phyloP scores from a whole-genome alignment of 352 stramenopile species.

The Plasmopara viticola region DNA sequence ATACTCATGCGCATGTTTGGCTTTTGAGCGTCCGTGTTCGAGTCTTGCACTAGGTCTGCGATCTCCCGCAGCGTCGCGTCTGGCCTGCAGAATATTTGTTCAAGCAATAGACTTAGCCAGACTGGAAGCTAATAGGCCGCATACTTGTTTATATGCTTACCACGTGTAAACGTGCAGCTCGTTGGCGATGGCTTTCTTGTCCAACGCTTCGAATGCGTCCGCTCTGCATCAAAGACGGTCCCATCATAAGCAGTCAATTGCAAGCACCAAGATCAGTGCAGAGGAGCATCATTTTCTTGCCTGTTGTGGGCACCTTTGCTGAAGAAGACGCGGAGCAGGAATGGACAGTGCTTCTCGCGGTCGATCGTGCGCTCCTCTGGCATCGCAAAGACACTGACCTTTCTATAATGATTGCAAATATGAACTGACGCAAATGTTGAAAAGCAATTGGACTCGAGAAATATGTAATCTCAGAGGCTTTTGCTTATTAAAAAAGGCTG shows the following conservation, averaged over 20 bases:
- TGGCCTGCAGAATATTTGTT: slow-evolving; percentile 24
- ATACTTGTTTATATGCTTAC: slow-evolving; percentile 14
- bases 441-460: too few species aligned
- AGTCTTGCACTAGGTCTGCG: slow-evolving; percentile 61
- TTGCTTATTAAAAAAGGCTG: too few species aligned
- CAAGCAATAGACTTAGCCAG: not conserved
- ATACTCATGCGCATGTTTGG: slow-evolving; percentile 51
- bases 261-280: not conserved
- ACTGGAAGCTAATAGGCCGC: not conserved
- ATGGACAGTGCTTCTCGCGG: slow-evolving; percentile 64
- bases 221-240: slow-evolving; percentile 23
- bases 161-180: slow-evolving; percentile 76
- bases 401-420: not conserved
- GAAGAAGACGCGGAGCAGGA: slow-evolving; percentile 67
- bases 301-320: slow-evolving; percentile 45
- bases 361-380: slow-evolving; percentile 31
- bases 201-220: slow-evolving; percentile 51
- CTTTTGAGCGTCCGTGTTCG: slow-evolving; percentile 48
- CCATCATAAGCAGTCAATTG: not conserved
- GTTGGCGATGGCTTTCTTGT: slow-evolving; percentile 43
- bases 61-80: slow-evolving; percentile 69
- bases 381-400: slow-evolving; percentile 9
- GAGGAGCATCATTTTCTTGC: slow-evolving; percentile 9
- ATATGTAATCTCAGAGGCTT: too few species aligned
- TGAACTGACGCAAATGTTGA: too few species aligned